A percentile compares a stretch with the other conserved stretches of the same genome.
These are phyloP conservation scores for Hyaloraphidium curvatum DNA, from an alignment of 192 early-diverging fungal species.

Conservation along the genomic window DNA sequence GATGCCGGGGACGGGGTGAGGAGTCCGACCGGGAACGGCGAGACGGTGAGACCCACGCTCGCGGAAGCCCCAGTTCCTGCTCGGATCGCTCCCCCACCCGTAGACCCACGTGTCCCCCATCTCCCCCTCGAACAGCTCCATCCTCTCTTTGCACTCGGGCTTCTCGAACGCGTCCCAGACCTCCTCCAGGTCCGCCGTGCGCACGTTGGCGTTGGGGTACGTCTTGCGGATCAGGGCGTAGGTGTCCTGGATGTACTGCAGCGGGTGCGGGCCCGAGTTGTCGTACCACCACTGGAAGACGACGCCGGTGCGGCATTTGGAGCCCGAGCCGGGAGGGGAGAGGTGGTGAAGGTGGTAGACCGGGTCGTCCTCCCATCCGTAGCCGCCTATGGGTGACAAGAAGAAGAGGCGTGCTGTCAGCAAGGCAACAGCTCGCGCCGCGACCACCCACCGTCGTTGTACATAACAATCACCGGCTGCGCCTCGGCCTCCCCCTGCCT, in stretches of 20 bases:
- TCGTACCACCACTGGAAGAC: background rate
- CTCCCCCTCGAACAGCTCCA: background rate
- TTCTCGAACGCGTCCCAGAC: background rate
- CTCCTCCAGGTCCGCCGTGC: background rate
- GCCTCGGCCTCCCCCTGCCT: background rate
- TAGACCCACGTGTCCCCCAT: conserved; percentile 3
- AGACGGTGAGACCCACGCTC: too few species aligned
- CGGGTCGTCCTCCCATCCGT: conserved; percentile 2
- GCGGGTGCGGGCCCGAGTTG: background rate
- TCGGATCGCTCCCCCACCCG: background rate
- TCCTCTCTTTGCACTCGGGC: background rate
- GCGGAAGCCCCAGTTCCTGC: background rate
- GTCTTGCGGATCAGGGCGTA: background rate
- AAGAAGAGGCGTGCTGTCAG: too few species aligned
- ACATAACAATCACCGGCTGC: background rate
- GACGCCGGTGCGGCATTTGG: background rate
- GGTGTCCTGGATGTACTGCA: background rate
- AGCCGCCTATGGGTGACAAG: too few species aligned
- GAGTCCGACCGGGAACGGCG: too few species aligned
- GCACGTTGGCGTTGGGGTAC: background rate
- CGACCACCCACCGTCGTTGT: conserved; percentile 2
- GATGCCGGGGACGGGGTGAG: too few species aligned
- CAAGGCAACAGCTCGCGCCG: too few species aligned
- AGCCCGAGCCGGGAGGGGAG: background rate
- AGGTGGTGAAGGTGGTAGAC: background rate